Evolutionary conservation across 2,329 filamentous ascomycete species (phyloP).

Genomic region (Trichoderma sp.): DNA sequence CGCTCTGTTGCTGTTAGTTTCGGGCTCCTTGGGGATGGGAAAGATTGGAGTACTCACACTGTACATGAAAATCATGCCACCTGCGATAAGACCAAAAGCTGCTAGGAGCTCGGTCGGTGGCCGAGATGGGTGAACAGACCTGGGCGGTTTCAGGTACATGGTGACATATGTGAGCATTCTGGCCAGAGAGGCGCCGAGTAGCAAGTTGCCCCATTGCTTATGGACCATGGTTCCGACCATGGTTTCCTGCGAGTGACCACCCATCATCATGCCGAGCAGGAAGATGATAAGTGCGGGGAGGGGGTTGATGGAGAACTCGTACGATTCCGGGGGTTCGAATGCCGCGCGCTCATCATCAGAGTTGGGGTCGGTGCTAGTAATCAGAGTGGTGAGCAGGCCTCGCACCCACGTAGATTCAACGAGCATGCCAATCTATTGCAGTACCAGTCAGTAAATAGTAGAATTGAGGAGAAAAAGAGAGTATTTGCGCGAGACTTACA

Average conservation of each 20-base stretch:
- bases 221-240: slow-evolving; percentile 91
- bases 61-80: slow-evolving; percentile 89
- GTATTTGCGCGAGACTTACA: slow-evolving; percentile 47
- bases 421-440: slow-evolving; percentile 69
- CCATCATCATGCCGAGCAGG: slow-evolving; percentile 91
- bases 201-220: slow-evolving; percentile 85
- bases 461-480: no score
- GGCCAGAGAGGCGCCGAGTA: slow-evolving; percentile 76
- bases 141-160: slow-evolving; percentile 76
- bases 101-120: slow-evolving; percentile 88
- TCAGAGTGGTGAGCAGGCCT: slow-evolving; percentile 59
- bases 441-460: background rate
- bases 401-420: slow-evolving; percentile 72
- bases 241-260: slow-evolving; percentile 78
- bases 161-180: slow-evolving; percentile 77
- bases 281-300: slow-evolving; percentile 84
- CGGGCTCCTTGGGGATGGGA: background rate
- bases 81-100: slow-evolving; percentile 81
- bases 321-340: slow-evolving; percentile 58
- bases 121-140: slow-evolving; percentile 73
- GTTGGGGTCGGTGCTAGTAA: slow-evolving; percentile 36
- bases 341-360: slow-evolving; percentile 50
- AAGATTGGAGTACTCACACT: slow-evolving; percentile 58
- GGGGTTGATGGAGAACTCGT: slow-evolving; percentile 78
- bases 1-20: slow-evolving; percentile 49